Base-by-base conservation (phyloP, 2,329 filamentous ascomycete genomes). In the Fusarium heterosporum region DNA sequence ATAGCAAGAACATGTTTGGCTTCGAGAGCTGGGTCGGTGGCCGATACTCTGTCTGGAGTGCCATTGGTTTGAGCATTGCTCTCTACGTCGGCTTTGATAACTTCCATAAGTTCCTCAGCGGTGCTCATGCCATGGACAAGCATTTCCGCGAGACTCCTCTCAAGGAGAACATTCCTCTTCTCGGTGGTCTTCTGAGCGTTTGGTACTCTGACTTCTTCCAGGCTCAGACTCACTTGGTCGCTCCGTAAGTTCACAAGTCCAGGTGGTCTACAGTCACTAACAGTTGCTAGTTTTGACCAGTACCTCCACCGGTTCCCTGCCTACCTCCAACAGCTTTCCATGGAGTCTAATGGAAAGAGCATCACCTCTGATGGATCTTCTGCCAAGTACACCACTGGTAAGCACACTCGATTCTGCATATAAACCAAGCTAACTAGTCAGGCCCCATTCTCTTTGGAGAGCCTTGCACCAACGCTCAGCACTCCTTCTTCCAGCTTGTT, bases 181-280 rank as follows among this genome's bases (percentile, higher is more conserved):
- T 99, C 71, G 96, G 91, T 77, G 96, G 95, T 80, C 89, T 99
- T 29, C 82, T 99, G 76, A 97, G 93, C 74, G 94, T 99, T 57
- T 99, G 94, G 93, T 99, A 99, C 85, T 96, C 93, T 66, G 92
- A 99, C 85, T 98, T 98, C 84, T 99, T 97, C 81, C 94, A 94
- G 78, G 93, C 96, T 51, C 96, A 99, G 84, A 98, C 96, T 64
- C 96, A 98, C 82, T 87, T 99, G 52, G 94, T 99, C 70, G 93
- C 96, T 78, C 96, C 96, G 89, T 93, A 85, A 84, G 90, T 87
- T 10, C 32, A 17, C 5, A 14, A 11, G 22, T 7, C 22, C 22
- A 50, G 12, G 12, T 58, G 52, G 51, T 38, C 11, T 26, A 13
- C 8, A 22, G 17, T 16, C 22, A 43, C 51, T 73, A 17, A 73